These are phyloP conservation scores for Histomonas meleagridis DNA, from an alignment of 208 protist species.

Conservation along the genomic window DNA sequence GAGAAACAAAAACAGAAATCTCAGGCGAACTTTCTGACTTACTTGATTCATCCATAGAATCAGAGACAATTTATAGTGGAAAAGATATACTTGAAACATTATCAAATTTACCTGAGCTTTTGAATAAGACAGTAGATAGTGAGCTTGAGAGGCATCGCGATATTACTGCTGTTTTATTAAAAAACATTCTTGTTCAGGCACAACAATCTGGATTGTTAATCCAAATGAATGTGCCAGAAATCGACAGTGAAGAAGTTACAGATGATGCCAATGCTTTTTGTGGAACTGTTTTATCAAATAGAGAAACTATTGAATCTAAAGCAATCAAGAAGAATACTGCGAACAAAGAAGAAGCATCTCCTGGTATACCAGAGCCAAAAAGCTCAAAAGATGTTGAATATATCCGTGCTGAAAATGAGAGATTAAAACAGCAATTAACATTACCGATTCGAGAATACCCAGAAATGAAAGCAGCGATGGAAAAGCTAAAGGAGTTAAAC, in stretches of 20 bases:
- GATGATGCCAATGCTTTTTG: background rate
- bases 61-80: background rate
- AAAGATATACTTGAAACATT: background rate
- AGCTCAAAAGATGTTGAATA: background rate
- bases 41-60: background rate
- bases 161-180: background rate
- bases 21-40: background rate
- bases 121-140: background rate
- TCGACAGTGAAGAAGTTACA: background rate
- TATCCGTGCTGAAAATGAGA: background rate
- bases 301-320: background rate
- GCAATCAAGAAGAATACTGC: background rate
- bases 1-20: background rate
- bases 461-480: background rate
- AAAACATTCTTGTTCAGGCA: background rate
- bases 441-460: background rate
- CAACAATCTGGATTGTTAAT: background rate
- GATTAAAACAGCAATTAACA: background rate
- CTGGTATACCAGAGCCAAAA: background rate
- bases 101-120: background rate
- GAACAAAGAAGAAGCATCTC: background rate
- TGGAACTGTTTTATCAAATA: background rate
- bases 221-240: background rate
- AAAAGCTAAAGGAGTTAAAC: background rate
- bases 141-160: background rate